A percentile compares a stretch with the other conserved stretches of the same genome.
Conservation (phyloP, 371 early-diverging fungal species). For the Actinomucor elegans region DNA sequence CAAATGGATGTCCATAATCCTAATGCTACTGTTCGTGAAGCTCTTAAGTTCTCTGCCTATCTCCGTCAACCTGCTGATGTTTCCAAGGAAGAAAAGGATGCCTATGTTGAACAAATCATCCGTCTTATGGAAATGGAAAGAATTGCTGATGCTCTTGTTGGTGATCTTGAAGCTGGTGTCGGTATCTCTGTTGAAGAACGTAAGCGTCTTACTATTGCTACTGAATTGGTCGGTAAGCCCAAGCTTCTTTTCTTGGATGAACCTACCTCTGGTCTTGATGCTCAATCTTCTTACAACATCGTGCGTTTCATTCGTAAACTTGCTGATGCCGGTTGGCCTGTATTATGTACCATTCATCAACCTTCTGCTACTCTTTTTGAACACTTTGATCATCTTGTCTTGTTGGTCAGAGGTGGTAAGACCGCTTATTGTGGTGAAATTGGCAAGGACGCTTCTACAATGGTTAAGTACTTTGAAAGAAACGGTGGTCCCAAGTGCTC, state of each 20-base stretch:
- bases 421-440: conserved; percentile 81
- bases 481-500: conserved; percentile 63
- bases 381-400: conserved; percentile 77
- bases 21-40: conserved; percentile 65
- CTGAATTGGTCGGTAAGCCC: conserved; percentile 78
- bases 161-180: conserved; percentile 58
- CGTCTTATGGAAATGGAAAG: conserved; percentile 64
- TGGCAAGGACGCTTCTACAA: conserved; percentile 51
- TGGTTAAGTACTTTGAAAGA: conserved; percentile 66
- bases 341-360: conserved; percentile 87
- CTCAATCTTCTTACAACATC: conserved; percentile 71
- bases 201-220: conserved; percentile 66
- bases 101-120: conserved; percentile 72
- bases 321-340: conserved; percentile 65
- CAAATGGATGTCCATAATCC: conserved; percentile 82
- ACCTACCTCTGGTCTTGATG: conserved; percentile 81
- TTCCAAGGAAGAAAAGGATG: conserved; percentile 62
- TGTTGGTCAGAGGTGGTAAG: conserved; percentile 79
- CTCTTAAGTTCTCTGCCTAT: conserved; percentile 70
- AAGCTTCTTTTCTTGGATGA: conserved; percentile 84
- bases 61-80: conserved; percentile 67
- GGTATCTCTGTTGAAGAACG: conserved; percentile 69
- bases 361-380: conserved; percentile 81
- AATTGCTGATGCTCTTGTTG: conserved; percentile 61
- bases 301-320: conserved; percentile 72